Conservation (phyloP, 139 green algal genomes). For the Axilococcus clingmanii region DNA sequence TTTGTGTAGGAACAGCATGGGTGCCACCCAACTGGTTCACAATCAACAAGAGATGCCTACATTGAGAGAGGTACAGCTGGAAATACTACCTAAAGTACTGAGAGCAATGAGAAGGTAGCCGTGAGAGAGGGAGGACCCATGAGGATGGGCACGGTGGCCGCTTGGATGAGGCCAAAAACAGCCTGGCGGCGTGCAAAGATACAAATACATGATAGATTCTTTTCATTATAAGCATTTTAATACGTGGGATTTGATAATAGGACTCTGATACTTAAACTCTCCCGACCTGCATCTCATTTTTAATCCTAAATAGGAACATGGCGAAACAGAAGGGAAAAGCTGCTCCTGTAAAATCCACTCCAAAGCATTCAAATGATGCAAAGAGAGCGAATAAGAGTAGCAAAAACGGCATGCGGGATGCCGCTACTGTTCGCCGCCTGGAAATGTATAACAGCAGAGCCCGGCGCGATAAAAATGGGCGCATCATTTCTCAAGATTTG, state of each 20-base stretch:
- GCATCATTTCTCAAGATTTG: constrained; percentile 76
- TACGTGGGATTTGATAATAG: neutral
- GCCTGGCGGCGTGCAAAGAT: too few relatives aligned
- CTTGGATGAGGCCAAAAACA: too few relatives aligned
- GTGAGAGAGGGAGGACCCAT: too few relatives aligned
- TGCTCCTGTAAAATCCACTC: constrained; percentile 47
- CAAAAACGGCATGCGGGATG: constrained; percentile 47
- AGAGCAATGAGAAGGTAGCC: neutral
- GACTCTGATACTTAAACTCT: neutral
- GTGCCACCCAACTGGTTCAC: constrained; percentile 38
- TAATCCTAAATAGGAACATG: neutral
- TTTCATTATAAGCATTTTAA: neutral
- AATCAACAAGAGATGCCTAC: constrained; percentile 45
- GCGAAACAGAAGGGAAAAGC: constrained; percentile 4
- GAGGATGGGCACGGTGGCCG: too few relatives aligned
- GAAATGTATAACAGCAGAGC: constrained; percentile 93
- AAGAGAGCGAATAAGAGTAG: constrained; percentile 51
- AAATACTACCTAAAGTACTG: constrained; percentile 52
- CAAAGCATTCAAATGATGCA: constrained; percentile 66
- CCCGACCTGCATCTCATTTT: neutral
- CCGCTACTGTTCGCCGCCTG: constrained; percentile 75
- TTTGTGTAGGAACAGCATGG: constrained; percentile 26
- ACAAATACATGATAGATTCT: too few relatives aligned
- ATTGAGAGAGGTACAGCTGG: constrained; percentile 66
- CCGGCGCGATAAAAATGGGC: constrained; percentile 81